These are phyloP conservation scores for Collybiopsis luxurians DNA, from an alignment of 768 basidiomycete species.

Conservation along the genomic window DNA sequence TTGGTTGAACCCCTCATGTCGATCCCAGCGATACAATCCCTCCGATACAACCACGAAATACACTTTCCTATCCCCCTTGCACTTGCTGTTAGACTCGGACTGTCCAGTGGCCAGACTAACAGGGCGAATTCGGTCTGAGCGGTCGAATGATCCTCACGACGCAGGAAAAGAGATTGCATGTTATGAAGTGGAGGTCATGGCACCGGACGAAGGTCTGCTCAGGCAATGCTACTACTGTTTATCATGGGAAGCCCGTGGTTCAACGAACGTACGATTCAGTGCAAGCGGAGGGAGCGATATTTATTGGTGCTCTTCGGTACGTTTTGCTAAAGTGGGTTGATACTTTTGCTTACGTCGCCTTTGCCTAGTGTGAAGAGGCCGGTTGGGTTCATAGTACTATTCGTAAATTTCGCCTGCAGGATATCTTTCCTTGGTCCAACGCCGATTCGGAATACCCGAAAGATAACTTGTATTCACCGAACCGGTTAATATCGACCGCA, in stretches of 20 bases:
- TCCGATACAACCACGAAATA: not conserved
- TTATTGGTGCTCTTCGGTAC: slow-evolving; percentile 3
- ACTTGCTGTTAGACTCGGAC: slow-evolving; percentile 1
- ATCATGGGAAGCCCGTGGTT: not conserved
- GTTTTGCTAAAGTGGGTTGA: not conserved
- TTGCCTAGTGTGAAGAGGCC: not conserved
- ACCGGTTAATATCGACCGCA: not conserved
- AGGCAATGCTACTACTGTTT: slow-evolving; percentile 7
- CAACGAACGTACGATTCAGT: not conserved
- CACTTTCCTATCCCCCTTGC: not conserved
- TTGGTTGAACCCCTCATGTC: slow-evolving; percentile 5
- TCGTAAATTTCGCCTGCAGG: slow-evolving; percentile 1
- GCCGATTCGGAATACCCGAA: not conserved
- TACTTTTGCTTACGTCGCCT: no score
- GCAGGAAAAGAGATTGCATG: slow-evolving; percentile 6
- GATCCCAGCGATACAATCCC: slow-evolving; percentile 1
- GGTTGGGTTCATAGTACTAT: slow-evolving; percentile 1
- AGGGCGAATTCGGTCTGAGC: slow-evolving; percentile 1
- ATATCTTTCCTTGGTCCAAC: slow-evolving; percentile 5
- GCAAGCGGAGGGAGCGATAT: not conserved
- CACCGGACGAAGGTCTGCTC: not conserved
- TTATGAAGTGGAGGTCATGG: slow-evolving; percentile 5
- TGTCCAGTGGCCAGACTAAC: slow-evolving; percentile 1
- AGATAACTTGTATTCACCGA: slow-evolving; percentile 1
- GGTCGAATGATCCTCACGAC: slow-evolving; percentile 4